A percentile compares a stretch with the other conserved stretches of the same genome.
phyloP scores from a whole-genome alignment of 192 early-diverging fungal species.

The Coemansia sp. region DNA sequence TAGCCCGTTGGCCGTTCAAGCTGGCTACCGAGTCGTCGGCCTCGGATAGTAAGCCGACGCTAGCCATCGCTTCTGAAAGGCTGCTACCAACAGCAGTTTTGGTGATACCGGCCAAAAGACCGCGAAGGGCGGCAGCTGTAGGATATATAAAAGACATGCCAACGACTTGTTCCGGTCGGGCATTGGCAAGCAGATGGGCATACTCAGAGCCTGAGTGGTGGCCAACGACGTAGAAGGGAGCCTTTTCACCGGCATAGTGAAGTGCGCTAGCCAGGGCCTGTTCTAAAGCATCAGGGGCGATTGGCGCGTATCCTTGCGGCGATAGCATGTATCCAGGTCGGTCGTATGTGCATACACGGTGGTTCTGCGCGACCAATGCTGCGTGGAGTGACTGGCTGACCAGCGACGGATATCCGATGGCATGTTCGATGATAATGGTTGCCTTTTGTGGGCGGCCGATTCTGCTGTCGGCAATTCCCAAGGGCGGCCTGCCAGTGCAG shows the following conservation, averaged over 20 bases:
- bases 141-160: conserved; percentile 45
- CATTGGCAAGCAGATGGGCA: conserved; percentile 27
- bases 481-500: conserved; percentile 21
- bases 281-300: conserved; percentile 15
- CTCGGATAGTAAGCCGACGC: conserved; percentile 16
- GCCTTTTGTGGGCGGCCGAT: conserved; percentile 11
- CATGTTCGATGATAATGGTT: conserved; percentile 46
- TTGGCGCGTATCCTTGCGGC: conserved; percentile 42
- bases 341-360: conserved; percentile 45
- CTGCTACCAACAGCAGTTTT: conserved; percentile 2
- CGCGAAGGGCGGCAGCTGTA: conserved; percentile 24
- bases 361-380: conserved; percentile 22
- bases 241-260: conserved; percentile 15
- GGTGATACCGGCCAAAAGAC: conserved; percentile 4
- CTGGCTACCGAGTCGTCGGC: neutral
- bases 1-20: conserved; percentile 27
- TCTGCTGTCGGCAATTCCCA: neutral
- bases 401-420: conserved; percentile 33
- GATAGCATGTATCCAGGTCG: conserved; percentile 47
- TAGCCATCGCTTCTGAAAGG: conserved; percentile 14
- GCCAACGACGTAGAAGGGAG: conserved; percentile 46
- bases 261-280: conserved; percentile 26
- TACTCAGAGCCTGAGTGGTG: conserved; percentile 46
- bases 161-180: conserved; percentile 16
- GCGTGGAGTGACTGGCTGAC: conserved; percentile 31